Base-by-base conservation (phyloP, 352 stramenopile species). In the Pythium insidiosum region DNA sequence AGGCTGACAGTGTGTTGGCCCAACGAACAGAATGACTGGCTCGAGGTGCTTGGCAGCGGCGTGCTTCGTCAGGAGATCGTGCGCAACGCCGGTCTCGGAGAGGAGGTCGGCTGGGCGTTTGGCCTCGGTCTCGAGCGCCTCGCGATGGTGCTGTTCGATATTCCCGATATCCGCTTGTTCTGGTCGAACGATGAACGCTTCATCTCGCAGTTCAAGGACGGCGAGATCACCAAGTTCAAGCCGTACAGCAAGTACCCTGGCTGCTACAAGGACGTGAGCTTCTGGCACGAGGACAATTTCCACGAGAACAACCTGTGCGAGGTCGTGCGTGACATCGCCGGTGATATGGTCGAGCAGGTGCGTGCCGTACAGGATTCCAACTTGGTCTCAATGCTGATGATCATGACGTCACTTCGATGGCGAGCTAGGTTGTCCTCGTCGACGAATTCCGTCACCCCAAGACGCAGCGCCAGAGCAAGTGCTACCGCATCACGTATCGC, bases 101-200 rank as follows among this genome's bases (percentile, higher is more conserved):
- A 94, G 30, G 67, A 86, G 38, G 75, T 94, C 2, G 97, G 95
- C 44, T 99, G 95, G 95, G 97, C 97, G 7, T 99, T 99, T 66
- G 97, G 97, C 15, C 69, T 99, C 3, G 97, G 97, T 10, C 80
- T 99, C 11, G 97, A 99, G 62, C 80, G 97, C 40, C 73, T 99
- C 18, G 96, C 96, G 5, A 99, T 99, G 97, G 94, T 99, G 21
- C 68, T 99, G 18, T 99, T 99, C 67, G 71, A 97, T 38, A 99
- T 99, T 63, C 96, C 97, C 3, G 97, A 99, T 58, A 99, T 99
- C 73, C 95, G 97, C 28, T 63, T 99, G 12, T 99, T 99, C 75
- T 99, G 97, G 97, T 96, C 86, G 0, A 65, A 96, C 26, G 96
- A 99, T 70, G 38, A 77, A 47, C 78, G 96, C 26, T 98, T 98